A percentile compares a stretch with the other conserved stretches of the same genome.
These are phyloP conservation scores for Alloascoidea hylecoeti DNA, from an alignment of 805 yeast genomes.

Conservation along the genomic window DNA sequence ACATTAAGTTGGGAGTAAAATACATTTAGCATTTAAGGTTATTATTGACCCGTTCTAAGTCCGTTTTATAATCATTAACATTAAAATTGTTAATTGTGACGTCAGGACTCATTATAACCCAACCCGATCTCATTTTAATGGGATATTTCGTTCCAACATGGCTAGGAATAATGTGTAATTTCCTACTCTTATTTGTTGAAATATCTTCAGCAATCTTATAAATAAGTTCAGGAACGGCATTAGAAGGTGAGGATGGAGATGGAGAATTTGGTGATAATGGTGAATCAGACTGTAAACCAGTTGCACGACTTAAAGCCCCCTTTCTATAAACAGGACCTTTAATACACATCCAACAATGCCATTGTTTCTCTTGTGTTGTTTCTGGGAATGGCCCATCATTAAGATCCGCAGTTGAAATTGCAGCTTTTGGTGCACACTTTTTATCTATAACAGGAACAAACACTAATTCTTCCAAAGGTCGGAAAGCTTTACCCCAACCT, in stretches of 20 bases:
- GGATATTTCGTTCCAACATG: slow-evolving; percentile 47
- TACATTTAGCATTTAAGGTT: no score
- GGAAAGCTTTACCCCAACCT: slow-evolving; percentile 52
- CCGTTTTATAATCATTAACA: slow-evolving; percentile 27
- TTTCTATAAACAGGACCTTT: slow-evolving; percentile 88
- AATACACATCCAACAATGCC: slow-evolving; percentile 98
- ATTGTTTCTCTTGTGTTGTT: slow-evolving; percentile 51
- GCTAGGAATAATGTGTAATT: slow-evolving; percentile 77
- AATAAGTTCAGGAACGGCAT: slow-evolving; percentile 57
- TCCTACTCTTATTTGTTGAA: slow-evolving; percentile 62
- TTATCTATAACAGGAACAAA: slow-evolving; percentile 70
- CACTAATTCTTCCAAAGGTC: slow-evolving; percentile 83
- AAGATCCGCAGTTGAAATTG: slow-evolving; percentile 53
- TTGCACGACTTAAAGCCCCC: slow-evolving; percentile 70
- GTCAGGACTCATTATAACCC: slow-evolving; percentile 88
- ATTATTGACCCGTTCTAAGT: slow-evolving; percentile 24
- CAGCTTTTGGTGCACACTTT: no score
- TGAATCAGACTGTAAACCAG: slow-evolving; percentile 68
- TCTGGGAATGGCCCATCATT: slow-evolving; percentile 28
- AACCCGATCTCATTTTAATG: slow-evolving; percentile 62
- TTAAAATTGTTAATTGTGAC: slow-evolving; percentile 59
- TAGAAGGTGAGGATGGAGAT: no score
- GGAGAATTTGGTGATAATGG: slow-evolving; percentile 7
- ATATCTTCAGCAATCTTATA: slow-evolving; percentile 83
- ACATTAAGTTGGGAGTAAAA: no score